phyloP scores from a whole-genome alignment of 768 basidiomycete genomes.

The Kwoniella dendrophila region DNA sequence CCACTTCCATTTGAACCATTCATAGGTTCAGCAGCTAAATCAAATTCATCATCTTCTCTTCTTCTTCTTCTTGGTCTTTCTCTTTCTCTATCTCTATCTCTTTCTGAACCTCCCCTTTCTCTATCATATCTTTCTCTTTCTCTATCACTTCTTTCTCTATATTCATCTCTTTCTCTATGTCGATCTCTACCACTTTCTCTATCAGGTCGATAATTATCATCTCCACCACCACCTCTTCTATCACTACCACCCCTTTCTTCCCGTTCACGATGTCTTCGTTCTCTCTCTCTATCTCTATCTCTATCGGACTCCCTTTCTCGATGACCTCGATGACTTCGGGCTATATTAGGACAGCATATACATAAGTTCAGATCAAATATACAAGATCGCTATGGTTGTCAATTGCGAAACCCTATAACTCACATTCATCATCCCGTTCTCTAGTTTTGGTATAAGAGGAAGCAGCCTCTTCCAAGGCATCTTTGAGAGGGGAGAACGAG shows the following conservation, averaged over 20 bases:
- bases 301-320: slow-evolving; percentile 29
- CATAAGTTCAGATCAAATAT: too few relatives aligned
- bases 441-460: slow-evolving; percentile 42
- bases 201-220: slow-evolving; percentile 19
- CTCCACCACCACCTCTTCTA: slow-evolving; percentile 9
- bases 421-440: slow-evolving; percentile 36
- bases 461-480: slow-evolving; percentile 53
- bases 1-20: slow-evolving; percentile 23
- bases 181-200: slow-evolving; percentile 16
- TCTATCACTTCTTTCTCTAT: slow-evolving; percentile 27
- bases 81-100: slow-evolving; percentile 4
- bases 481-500: slow-evolving; percentile 17
- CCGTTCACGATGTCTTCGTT: slow-evolving; percentile 39
- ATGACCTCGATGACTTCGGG: slow-evolving; percentile 58
- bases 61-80: slow-evolving; percentile 20
- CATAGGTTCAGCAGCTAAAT: slow-evolving; percentile 41
- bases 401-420: slow-evolving; percentile 9
- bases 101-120: slow-evolving; percentile 10
- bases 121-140: slow-evolving; percentile 20
- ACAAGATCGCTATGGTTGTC: too few relatives aligned
- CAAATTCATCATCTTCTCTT: slow-evolving; percentile 29
- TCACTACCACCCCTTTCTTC: slow-evolving; percentile 23
- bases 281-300: slow-evolving; percentile 24
- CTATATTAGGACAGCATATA: slow-evolving; percentile 13
- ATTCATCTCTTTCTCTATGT: slow-evolving; percentile 26